phyloP scores from a whole-genome alignment of 371 early-diverging fungal genomes.

The Furculomyces boomerangus region DNA sequence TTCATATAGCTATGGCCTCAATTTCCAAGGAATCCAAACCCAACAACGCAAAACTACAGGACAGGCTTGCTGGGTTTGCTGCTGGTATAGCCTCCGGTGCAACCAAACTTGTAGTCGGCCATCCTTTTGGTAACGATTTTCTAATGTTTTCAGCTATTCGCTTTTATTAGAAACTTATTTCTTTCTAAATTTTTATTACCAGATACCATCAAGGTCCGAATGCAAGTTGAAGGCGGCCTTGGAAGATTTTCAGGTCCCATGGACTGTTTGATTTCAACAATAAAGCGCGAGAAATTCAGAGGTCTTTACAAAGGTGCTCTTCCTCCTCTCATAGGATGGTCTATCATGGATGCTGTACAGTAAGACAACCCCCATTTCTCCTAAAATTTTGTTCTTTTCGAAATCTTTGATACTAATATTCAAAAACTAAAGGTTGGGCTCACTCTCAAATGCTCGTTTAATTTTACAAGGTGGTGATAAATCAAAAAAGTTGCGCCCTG shows the following conservation, averaged over 20 bases:
- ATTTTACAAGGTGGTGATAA: conserved; percentile 47
- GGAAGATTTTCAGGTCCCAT: conserved; percentile 75
- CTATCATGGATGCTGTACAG: conserved; percentile 73
- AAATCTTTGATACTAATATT: neutral
- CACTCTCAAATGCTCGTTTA: conserved; percentile 58
- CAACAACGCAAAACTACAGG: conserved; percentile 21
- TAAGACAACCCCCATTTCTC: conserved; percentile 10
- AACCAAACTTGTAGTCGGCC: conserved; percentile 61
- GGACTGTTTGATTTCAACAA: conserved; percentile 45
- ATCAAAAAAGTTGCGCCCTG: conserved; percentile 30
- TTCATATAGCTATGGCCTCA: too few species aligned
- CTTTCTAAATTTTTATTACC: neutral
- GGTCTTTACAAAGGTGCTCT: conserved; percentile 85
- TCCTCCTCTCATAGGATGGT: conserved; percentile 86
- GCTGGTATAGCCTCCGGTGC: conserved; percentile 64
- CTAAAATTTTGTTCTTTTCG: neutral
- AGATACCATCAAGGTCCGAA: conserved; percentile 59
- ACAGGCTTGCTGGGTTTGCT: conserved; percentile 49
- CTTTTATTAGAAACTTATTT: neutral
- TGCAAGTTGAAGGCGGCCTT: conserved; percentile 46
- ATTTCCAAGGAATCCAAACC: neutral
- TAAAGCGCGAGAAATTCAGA: conserved; percentile 42
- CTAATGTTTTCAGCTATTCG: neutral
- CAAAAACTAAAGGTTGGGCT: conserved; percentile 39
- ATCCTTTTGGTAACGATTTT: conserved; percentile 45